A percentile compares a stretch with the other conserved stretches of the same genome.
Evolutionary conservation across 2,329 filamentous ascomycete genomes (phyloP).

Genomic region (Pseudopithomyces chartarum): DNA sequence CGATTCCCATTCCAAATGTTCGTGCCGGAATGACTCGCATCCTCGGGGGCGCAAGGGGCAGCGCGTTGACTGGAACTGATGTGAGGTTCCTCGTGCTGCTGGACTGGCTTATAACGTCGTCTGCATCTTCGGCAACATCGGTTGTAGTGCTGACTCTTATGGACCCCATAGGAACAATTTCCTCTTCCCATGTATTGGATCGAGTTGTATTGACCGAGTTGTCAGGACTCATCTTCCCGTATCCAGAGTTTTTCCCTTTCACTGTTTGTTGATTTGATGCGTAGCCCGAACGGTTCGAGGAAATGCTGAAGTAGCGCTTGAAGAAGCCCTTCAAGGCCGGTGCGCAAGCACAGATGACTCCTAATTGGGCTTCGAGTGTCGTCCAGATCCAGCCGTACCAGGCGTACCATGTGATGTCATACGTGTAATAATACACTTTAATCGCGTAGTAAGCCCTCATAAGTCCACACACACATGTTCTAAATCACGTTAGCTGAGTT

Average conservation of each 20-base stretch:
- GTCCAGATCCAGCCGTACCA: constrained; percentile 49
- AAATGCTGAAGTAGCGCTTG: constrained; percentile 43
- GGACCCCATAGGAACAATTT: constrained; percentile 7
- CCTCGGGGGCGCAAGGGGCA: background rate
- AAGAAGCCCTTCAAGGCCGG: constrained; percentile 53
- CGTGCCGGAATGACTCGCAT: background rate
- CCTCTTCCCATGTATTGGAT: constrained; percentile 1
- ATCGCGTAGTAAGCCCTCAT: constrained; percentile 46
- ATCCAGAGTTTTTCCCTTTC: background rate
- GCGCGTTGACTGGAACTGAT: constrained; percentile 1
- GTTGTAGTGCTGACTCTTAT: constrained; percentile 11
- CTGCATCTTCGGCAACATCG: constrained; percentile 13
- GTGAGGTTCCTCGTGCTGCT: constrained; percentile 16
- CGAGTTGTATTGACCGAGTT: constrained; percentile 2
- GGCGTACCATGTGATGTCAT: constrained; percentile 49
- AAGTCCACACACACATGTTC: constrained; percentile 41
- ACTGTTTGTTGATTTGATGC: background rate
- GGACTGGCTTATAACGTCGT: constrained; percentile 6
- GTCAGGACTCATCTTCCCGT: constrained; percentile 2
- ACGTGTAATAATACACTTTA: constrained; percentile 37
- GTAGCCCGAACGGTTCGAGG: constrained; percentile 9
- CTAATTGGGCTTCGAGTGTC: constrained; percentile 48
- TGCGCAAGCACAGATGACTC: constrained; percentile 49
- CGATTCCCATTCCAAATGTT: constrained; percentile 6
- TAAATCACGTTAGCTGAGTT: constrained; percentile 12